phyloP scores from a whole-genome alignment of 2,329 filamentous ascomycete species.

The Botrytis hyacinthi region DNA sequence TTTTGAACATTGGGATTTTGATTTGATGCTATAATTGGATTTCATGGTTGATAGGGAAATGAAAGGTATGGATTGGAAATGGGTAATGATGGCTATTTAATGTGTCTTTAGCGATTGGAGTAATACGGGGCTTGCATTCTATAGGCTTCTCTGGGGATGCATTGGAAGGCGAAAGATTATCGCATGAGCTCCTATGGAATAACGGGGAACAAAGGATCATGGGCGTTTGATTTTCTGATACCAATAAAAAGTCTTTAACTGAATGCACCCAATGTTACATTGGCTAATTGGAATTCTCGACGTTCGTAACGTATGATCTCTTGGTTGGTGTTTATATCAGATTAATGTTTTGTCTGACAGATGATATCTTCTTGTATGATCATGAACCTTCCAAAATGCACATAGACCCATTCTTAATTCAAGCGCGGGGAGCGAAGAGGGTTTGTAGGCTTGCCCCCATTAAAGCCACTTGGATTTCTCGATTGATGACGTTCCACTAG shows the following conservation, averaged over 20 bases:
- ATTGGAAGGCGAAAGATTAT: not conserved
- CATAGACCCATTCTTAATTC: not conserved
- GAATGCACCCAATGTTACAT: not conserved
- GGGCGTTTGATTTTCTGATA: not conserved
- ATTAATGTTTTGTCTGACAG: not conserved
- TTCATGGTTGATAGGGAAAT: not conserved
- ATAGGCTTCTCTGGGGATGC: not conserved
- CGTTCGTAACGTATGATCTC: not conserved
- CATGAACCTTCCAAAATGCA: not conserved
- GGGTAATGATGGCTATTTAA: constrained; percentile 1
- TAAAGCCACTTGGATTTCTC: not conserved
- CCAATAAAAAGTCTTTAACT: not conserved
- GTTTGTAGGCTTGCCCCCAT: not conserved
- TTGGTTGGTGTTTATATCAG: not conserved
- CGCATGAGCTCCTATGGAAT: not conserved
- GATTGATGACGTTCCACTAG: too few species aligned
- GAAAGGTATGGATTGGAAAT: not conserved
- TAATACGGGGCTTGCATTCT: not conserved
- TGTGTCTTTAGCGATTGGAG: not conserved
- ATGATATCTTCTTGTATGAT: not conserved
- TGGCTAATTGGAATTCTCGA: not conserved
- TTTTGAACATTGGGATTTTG: not conserved
- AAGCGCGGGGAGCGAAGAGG: not conserved
- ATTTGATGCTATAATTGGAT: not conserved
- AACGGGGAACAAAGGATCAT: not conserved